Evolutionary conservation across 495 filamentous ascomycete genomes (phyloP), one percentile per base, ranked within the genome.

Genomic region (Trichoderma reesei): DNA sequence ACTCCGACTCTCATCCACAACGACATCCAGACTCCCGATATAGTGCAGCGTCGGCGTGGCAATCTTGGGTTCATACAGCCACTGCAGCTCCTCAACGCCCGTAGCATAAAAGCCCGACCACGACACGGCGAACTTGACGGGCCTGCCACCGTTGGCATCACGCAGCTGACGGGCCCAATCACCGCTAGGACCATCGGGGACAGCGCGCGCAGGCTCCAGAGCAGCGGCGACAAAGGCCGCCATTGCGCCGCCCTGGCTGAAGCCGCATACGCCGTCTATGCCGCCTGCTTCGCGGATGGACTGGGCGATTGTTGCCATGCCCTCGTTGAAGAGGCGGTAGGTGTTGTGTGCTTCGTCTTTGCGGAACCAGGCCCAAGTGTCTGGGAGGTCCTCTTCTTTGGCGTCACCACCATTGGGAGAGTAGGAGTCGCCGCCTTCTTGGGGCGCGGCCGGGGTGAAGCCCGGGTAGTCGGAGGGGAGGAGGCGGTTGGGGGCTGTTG

Each of bases 301-400:
- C 41, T 77, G 68, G 0, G 86, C 90, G 5, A 96, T 71, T 8
- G 70, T 63, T 0, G 64, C 72, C 60, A 96, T 78, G 0, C 90
- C 90, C 20, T 78, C 74, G 31, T 86, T 82, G 0, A 97, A 68
- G 0, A 88, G 86, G 8, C 77, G 74, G 72, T 95, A 96, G 7
- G 69, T 68, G 6, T 84, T 81, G 1, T 70, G 75, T 0, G 79
- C 80, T 14, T 83, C 80, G 66, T 87, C 86, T n/a, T 85, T 82
- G 44, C 86, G 80, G 83, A 85, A 96, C 94, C 93, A 98, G n/a
- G 81, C 89, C 79, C 85, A 96, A 26, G 81, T 78, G 65, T 94
- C 91, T 33, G 78, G 70, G 18, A 80, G 73, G 6, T 73, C 77
- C 1, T 72, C 70, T n/a, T n/a, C n/a, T n/a, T n/a, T n/a, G n/a